Evolutionary conservation across 306 rosid species (phyloP).

Genomic region (Delonix regia): DNA sequence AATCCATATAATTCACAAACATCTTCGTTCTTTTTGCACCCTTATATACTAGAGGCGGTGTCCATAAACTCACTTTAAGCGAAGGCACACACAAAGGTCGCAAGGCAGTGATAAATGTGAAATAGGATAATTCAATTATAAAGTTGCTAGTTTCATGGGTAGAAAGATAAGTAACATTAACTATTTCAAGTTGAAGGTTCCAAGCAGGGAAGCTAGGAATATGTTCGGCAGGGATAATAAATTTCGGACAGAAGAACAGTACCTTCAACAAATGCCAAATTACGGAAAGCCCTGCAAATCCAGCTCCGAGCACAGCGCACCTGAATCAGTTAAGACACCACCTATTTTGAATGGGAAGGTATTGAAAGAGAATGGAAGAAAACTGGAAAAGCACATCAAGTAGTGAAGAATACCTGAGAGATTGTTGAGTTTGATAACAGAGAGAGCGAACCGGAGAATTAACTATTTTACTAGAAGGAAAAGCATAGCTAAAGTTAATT

Average conservation of each 20-base stretch:
- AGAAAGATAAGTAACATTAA: no score
- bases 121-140: not conserved
- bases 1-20: not conserved
- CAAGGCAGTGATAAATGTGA: not conserved
- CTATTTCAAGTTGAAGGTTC: not conserved
- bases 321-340: slow-evolving; percentile 30
- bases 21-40: not conserved
- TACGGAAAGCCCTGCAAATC: slow-evolving; percentile 89
- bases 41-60: not conserved
- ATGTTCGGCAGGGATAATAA: not conserved
- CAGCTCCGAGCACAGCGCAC: slow-evolving; percentile 96
- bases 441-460: slow-evolving; percentile 34
- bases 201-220: not conserved
- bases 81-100: not conserved
- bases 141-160: not conserved
- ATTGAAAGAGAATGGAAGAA: not conserved
- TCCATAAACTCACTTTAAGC: not conserved
- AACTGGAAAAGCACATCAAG: not conserved
- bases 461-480: slow-evolving; percentile 11
- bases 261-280: slow-evolving; percentile 81
- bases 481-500: not conserved
- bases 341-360: not conserved
- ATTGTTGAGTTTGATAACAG: slow-evolving; percentile 44
- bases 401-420: slow-evolving; percentile 56
- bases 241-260: not conserved